phyloP scores from a whole-genome alignment of 164 flowering plant genomes.

The Magnolia changhungtana region DNA sequence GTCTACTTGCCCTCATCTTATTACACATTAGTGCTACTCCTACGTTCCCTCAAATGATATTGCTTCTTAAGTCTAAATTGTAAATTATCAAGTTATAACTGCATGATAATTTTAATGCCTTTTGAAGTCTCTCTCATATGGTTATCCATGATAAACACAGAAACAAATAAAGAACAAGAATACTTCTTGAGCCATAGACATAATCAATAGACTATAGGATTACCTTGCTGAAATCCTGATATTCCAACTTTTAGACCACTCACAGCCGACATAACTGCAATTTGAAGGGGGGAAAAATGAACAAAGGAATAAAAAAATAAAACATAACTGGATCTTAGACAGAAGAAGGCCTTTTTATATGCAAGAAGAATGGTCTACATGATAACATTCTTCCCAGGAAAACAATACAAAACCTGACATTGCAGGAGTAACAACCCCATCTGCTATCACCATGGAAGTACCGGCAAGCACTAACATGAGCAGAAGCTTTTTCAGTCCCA shows the following conservation, averaged over 20 bases:
- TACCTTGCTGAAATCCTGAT: constrained; percentile 68
- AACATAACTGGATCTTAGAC: background rate
- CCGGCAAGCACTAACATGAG: constrained; percentile 88
- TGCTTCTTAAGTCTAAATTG: background rate
- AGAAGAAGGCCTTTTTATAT: background rate
- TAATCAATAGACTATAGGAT: constrained; percentile 7
- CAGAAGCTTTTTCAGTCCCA: constrained; percentile 74
- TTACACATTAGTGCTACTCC: too few relatives aligned
- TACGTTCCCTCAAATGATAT: too few relatives aligned
- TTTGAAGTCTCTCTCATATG: background rate
- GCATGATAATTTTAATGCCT: background rate
- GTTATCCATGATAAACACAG: background rate
- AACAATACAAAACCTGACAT: constrained; percentile 78
- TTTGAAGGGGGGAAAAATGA: constrained; percentile 2
- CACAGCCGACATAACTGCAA: constrained; percentile 93
- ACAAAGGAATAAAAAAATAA: background rate
- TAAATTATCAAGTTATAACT: background rate
- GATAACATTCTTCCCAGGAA: background rate
- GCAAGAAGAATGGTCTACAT: background rate
- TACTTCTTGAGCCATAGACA: background rate
- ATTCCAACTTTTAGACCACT: constrained; percentile 86
- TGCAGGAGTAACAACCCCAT: constrained; percentile 96
- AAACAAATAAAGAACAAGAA: background rate
- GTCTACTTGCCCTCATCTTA: too few relatives aligned
- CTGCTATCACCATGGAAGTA: constrained; percentile 95